A percentile compares a stretch with the other conserved stretches of the same genome.
Evolutionary conservation across 148 eudicot genomes (phyloP).

Genomic region (Camellia lanceoleosa): DNA sequence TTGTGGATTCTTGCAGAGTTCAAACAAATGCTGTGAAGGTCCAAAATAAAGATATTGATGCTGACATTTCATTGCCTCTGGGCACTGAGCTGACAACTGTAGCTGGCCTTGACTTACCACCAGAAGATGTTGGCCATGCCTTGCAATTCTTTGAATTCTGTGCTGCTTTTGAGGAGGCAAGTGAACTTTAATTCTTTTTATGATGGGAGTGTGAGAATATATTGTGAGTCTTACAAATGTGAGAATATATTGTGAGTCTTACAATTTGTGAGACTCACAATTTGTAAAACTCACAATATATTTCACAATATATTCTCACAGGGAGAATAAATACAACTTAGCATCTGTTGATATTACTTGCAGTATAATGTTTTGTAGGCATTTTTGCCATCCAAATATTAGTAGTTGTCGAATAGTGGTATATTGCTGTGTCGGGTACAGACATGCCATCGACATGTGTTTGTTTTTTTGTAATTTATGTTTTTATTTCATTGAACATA

Average conservation of each 20-base stretch:
- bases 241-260: too few relatives aligned
- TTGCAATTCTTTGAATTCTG: slow-evolving; percentile 85
- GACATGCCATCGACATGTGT: too few relatives aligned
- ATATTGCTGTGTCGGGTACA: neutral
- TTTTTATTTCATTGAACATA: too few relatives aligned
- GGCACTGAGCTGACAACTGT: slow-evolving; percentile 57
- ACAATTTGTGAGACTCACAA: too few relatives aligned
- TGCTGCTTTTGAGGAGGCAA: slow-evolving; percentile 76
- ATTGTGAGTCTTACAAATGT: too few relatives aligned
- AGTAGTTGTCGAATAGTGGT: neutral
- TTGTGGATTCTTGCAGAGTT: slow-evolving; percentile 13
- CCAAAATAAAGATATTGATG: slow-evolving; percentile 13
- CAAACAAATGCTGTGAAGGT: slow-evolving; percentile 14
- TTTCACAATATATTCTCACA: too few relatives aligned
- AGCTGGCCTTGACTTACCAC: slow-evolving; percentile 51
- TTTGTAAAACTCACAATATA: too few relatives aligned
- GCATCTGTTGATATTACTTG: slow-evolving; percentile 1
- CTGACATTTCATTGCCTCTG: slow-evolving; percentile 50
- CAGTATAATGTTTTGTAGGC: neutral
- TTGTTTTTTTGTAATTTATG: too few relatives aligned
- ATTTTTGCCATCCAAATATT: neutral
- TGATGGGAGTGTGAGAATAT: neutral
- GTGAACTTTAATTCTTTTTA: neutral
- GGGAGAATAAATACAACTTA: neutral
- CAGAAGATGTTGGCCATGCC: slow-evolving; percentile 70